Evolutionary conservation across 176 grass and related monocot species (phyloP).

Genomic region (Luzula sylvatica): DNA sequence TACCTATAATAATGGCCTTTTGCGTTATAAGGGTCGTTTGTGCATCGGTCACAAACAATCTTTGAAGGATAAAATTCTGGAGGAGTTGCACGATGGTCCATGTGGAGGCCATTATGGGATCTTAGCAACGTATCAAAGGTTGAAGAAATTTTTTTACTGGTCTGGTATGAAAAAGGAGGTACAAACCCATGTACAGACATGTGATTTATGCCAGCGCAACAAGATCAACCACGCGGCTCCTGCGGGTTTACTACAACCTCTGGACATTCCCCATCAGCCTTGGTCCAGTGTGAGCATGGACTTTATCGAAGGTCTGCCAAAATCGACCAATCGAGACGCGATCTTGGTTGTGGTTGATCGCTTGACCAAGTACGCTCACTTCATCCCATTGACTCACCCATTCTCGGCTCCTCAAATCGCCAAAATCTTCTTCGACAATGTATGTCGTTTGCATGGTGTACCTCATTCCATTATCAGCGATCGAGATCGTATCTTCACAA

Average conservation of each 20-base stretch:
- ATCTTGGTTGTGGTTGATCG: conserved; percentile 4
- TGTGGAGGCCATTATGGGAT: not conserved
- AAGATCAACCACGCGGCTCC: not conserved
- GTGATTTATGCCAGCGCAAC: not conserved
- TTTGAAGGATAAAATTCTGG: not conserved
- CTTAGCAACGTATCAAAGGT: not conserved
- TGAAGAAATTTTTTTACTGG: not conserved
- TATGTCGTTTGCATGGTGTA: too few relatives aligned
- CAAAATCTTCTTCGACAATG: too few relatives aligned
- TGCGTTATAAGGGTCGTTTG: not conserved
- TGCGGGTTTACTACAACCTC: not conserved
- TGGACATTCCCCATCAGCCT: not conserved
- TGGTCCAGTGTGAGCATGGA: not conserved
- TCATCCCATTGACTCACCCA: not conserved
- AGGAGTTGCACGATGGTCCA: not conserved
- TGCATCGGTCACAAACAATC: not conserved
- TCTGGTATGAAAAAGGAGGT: not conserved
- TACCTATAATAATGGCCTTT: not conserved
- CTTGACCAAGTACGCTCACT: conserved; percentile 3
- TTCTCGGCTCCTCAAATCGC: too few relatives aligned
- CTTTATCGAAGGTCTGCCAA: not conserved
- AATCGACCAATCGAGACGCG: not conserved
- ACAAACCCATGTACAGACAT: not conserved
- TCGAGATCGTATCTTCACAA: too few relatives aligned
- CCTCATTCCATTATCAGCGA: too few relatives aligned